Conservation (phyloP, 768 basidiomycete genomes). For the Amanita pallidorosea region DNA sequence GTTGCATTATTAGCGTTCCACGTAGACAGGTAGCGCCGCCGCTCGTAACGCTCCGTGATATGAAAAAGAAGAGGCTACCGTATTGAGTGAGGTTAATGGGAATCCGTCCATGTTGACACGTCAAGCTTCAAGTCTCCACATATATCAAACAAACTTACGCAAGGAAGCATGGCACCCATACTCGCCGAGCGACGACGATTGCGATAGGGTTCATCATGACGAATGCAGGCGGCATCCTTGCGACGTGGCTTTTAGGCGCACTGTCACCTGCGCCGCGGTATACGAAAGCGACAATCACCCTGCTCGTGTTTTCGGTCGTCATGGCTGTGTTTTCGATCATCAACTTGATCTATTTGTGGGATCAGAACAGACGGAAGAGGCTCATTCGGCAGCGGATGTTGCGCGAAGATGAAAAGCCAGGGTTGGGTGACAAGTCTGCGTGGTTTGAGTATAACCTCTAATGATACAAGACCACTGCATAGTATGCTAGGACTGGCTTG, state of each 20-base stretch:
- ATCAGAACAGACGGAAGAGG: constrained; percentile 36
- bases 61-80: too few relatives aligned
- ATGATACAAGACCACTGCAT: constrained; percentile 16
- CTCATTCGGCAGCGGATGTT: constrained; percentile 17
- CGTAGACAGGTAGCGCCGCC: too few relatives aligned
- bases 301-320: constrained; percentile 27
- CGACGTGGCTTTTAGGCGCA: constrained; percentile 47
- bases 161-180: too few relatives aligned
- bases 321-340: constrained; percentile 24
- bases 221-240: constrained; percentile 50
- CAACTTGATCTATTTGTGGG: constrained; percentile 29
- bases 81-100: too few relatives aligned
- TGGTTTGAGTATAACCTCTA: constrained; percentile 44
- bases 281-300: constrained; percentile 13
- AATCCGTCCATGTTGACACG: too few relatives aligned
- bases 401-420: constrained; percentile 23
- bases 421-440: constrained; percentile 38
- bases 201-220: constrained; percentile 49
- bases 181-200: constrained; percentile 43
- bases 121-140: too few relatives aligned
- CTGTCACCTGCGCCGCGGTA: constrained; percentile 41
- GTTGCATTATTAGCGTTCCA: too few relatives aligned
- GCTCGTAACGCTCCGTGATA: too few relatives aligned
- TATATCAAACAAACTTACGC: too few relatives aligned
- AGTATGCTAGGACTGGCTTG: too few relatives aligned